Base-by-base conservation (phyloP, 2,329 filamentous ascomycete genomes). In the Colletotrichum viniferum region DNA sequence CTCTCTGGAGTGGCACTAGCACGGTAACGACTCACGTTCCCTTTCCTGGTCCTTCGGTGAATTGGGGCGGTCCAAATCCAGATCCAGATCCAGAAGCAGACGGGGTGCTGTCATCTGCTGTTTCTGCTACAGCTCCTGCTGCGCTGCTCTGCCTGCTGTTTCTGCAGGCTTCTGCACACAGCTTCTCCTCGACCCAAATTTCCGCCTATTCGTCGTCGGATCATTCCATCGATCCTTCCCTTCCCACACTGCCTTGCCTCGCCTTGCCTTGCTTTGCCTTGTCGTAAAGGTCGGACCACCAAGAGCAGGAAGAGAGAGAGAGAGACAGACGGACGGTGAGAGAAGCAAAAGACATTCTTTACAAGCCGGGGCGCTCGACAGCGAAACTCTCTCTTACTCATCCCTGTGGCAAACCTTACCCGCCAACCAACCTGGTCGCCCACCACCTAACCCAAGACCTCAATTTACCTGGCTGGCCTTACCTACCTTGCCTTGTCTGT, bases 341-440 rank as follows among this genome's bases (percentile, higher is more conserved):
- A 36, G 24, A 62, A 70, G 56, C 30, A 64, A 60, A 55, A 32
- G 67, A 73, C 69, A 43, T 63, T 67, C 62, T 28, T 60, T 63
- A 56, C 58, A 43, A 36, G 21, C 34, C 43, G 43, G 43, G 7
- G 34, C 38, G n/a, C 32, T 63, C 38, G 24, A 32, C 69, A 55
- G 66, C 58, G 32, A 73, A 73, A 65, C 56, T 30, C 68, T 70
- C 30, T 64, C 38, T 38, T 56, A 60, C 62, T 48, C 70, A 76
- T 68, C 70, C 73, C 65, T 69, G 73, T 69, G 73, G 73, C 73
- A 76, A 73, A 73, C 69, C 58, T 76, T 76, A 63, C 56, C 61
- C 36, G 61, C 32, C 60, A 71, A 38, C 38, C 34, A 55, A 38
- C 21, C 66, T 34, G 36, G 66, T 34, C 38, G 38, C 38, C 67